phyloP scores from a whole-genome alignment of 768 basidiomycete species.

The Russula virescens region DNA sequence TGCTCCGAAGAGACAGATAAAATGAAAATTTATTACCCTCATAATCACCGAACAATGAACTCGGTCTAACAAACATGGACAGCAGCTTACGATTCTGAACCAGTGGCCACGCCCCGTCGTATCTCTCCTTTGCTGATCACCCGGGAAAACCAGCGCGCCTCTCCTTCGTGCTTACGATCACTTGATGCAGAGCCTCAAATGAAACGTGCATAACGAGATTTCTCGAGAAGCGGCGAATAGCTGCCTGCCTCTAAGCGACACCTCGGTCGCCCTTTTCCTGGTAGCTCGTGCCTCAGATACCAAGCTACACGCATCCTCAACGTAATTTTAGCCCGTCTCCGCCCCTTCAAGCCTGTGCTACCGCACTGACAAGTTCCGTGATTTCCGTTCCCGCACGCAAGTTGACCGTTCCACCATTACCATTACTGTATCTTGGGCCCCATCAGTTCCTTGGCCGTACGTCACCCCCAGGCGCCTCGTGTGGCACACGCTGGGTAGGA shows the following conservation, averaged over 20 bases:
- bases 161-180: slow-evolving; percentile 22
- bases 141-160: slow-evolving; percentile 16
- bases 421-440: slow-evolving; percentile 15
- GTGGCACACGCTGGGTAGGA: slow-evolving; percentile 20
- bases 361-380: slow-evolving; percentile 11
- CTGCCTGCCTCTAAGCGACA: slow-evolving; percentile 17
- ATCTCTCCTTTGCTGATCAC: slow-evolving; percentile 13
- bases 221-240: slow-evolving; percentile 11
- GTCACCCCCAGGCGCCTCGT: slow-evolving; percentile 21
- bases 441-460: slow-evolving; percentile 11
- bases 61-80: not conserved
- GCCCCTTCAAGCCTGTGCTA: slow-evolving; percentile 1
- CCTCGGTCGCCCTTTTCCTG: slow-evolving; percentile 3
- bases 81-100: not conserved
- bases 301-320: slow-evolving; percentile 13
- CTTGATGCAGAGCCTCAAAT: slow-evolving; percentile 15
- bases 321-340: slow-evolving; percentile 14
- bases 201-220: slow-evolving; percentile 17
- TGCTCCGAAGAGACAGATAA: not conserved
- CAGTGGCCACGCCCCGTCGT: slow-evolving; percentile 4
- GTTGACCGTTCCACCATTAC: slow-evolving; percentile 6
- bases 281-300: slow-evolving; percentile 6
- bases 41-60: slow-evolving; percentile 6
- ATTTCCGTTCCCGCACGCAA: slow-evolving; percentile 7
- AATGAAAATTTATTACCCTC: slow-evolving; percentile 5